Conservation (phyloP, 108 stramenopile genomes). For the Nitzschia putrida region DNA sequence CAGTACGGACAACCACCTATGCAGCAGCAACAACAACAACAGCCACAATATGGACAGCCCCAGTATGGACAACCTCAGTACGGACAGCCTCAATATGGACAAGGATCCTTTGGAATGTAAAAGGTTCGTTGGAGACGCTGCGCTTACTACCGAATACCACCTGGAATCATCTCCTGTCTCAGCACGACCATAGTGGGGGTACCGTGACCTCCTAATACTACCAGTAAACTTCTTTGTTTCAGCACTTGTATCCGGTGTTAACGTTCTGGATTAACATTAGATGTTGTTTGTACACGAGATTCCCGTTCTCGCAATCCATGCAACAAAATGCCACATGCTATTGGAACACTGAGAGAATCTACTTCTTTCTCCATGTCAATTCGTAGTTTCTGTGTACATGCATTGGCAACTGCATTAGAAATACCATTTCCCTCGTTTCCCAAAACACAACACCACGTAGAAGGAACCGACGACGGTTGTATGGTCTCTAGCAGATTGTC, state of each 20-base stretch:
- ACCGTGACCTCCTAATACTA: too few species aligned
- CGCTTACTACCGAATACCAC: too few species aligned
- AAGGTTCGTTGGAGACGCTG: too few species aligned
- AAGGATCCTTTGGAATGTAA: too few species aligned
- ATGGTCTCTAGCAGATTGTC: conserved; percentile 31
- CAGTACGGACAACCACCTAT: conserved; percentile 60
- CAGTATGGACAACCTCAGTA: conserved; percentile 31
- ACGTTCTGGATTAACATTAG: too few species aligned
- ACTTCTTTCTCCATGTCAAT: conserved; percentile 67
- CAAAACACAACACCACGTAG: conserved; percentile 69
- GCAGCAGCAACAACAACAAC: conserved; percentile 35
- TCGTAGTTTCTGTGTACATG: conserved; percentile 46
- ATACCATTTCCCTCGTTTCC: conserved; percentile 81
- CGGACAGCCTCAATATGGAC: conserved; percentile 28
- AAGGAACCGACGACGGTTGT: conserved; percentile 18
- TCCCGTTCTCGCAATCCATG: conserved; percentile 60
- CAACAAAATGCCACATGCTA: conserved; percentile 73
- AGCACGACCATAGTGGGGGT: too few species aligned
- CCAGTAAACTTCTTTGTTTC: too few species aligned
- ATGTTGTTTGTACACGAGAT: not conserved
- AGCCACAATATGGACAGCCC: conserved; percentile 41
- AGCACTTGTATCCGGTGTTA: too few species aligned
- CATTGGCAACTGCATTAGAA: conserved; percentile 44
- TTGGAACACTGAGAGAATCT: conserved; percentile 68
- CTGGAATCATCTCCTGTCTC: too few species aligned